A percentile compares a stretch with the other conserved stretches of the same genome.
These are phyloP conservation scores for Favolaschia claudopus DNA, from an alignment of 768 basidiomycete species.

Conservation along the genomic window DNA sequence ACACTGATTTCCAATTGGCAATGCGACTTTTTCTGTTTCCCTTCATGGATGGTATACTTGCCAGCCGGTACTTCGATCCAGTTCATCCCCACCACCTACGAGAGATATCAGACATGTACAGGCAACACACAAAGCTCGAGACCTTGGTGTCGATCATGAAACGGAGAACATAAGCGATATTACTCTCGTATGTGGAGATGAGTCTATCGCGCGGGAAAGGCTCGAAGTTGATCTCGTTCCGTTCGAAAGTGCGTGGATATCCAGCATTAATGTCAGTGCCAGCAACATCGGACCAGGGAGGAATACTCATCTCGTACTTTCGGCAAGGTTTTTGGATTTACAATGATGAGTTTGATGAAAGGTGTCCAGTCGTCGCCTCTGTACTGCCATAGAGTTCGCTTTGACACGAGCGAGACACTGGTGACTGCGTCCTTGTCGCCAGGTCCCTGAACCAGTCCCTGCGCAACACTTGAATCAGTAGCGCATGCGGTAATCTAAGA, in stretches of 20 bases:
- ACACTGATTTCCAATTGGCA: constrained; percentile 91
- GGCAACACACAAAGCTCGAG: constrained; percentile 7
- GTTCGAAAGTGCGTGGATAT: constrained; percentile 70
- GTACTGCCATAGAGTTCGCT: constrained; percentile 88
- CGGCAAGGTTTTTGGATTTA: constrained; percentile 78
- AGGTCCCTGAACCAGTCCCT: too few species aligned
- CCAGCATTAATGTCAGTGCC: constrained; percentile 22
- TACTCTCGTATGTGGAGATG: constrained; percentile 88
- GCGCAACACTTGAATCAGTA: constrained; percentile 2
- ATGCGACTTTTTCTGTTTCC: constrained; percentile 68
- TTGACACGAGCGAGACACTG: constrained; percentile 56
- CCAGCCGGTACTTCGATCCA: constrained; percentile 95
- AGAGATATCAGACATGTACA: constrained; percentile 4
- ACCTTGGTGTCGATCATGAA: constrained; percentile 99
- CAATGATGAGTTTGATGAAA: constrained; percentile 86
- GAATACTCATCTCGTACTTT: constrained; percentile 88
- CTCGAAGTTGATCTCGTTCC: constrained; percentile 73
- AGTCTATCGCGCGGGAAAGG: constrained; percentile 58
- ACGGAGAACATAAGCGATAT: constrained; percentile 87
- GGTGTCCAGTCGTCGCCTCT: constrained; percentile 77
- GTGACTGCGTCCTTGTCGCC: too few species aligned
- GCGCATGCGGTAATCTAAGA: background rate
- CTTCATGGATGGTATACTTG: constrained; percentile 71
- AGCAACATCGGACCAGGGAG: constrained; percentile 17
- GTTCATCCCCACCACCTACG: constrained; percentile 96